Conservation (phyloP, 441 rosid species). For the Dalechampia spathulata region DNA sequence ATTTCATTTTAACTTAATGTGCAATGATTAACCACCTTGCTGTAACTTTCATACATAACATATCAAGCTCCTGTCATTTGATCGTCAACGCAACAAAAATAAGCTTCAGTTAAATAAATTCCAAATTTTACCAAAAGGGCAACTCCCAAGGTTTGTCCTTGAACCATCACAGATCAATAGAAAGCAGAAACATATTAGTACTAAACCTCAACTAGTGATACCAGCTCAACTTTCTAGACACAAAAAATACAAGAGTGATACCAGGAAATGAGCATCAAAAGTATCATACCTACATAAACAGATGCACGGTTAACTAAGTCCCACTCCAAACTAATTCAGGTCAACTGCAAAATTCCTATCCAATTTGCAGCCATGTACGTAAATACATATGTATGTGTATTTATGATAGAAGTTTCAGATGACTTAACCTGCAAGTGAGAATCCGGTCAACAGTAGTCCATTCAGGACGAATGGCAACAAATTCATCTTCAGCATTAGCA, state of each 20-base stretch:
- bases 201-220: not conserved
- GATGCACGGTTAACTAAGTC: not conserved
- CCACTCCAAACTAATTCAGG: not conserved
- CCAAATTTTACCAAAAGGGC: not conserved
- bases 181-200: not conserved
- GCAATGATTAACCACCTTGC: not conserved
- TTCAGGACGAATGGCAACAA: slow-evolving; percentile 88
- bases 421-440: slow-evolving; percentile 74
- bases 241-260: not conserved
- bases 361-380: not conserved
- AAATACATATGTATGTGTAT: not conserved
- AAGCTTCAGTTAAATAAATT: not conserved
- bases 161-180: not conserved
- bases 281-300: not conserved
- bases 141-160: not conserved
- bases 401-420: slow-evolving; percentile 15
- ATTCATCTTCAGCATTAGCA: slow-evolving; percentile 71
- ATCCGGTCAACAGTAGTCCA: slow-evolving; percentile 99
- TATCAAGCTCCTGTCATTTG: too few species aligned
- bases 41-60: not conserved
- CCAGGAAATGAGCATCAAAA: not conserved
- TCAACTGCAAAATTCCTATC: not conserved
- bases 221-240: not conserved
- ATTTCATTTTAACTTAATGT: not conserved
- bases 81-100: not conserved